Evolutionary conservation across 2,329 filamentous ascomycete genomes (phyloP).

Genomic region (Ilyonectria destructans): DNA sequence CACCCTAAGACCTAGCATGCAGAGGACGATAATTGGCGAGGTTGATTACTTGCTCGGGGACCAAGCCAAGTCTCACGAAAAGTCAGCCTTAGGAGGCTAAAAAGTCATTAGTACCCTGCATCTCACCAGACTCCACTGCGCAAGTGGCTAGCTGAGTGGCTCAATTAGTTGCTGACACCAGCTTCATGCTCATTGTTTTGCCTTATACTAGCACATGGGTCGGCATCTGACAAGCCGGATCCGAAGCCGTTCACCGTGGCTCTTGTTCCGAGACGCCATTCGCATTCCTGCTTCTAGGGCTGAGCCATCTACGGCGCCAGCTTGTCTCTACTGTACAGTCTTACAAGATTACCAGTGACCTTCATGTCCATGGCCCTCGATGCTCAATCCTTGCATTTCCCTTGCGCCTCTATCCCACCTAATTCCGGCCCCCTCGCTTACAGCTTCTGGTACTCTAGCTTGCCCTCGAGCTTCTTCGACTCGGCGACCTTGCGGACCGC

Average conservation of each 20-base stretch:
- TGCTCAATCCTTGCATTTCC: conserved; percentile 30
- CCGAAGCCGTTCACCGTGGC: conserved; percentile 20
- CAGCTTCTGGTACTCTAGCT: conserved; percentile 97
- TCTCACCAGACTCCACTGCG: conserved; percentile 21
- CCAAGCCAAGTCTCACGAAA: conserved; percentile 17
- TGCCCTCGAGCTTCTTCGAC: conserved; percentile 98
- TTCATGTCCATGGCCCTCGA: conserved; percentile 37
- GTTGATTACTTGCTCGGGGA: background rate
- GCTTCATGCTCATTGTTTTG: background rate
- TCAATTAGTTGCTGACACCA: conserved; percentile 23
- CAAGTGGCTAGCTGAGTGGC: background rate
- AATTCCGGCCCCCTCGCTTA: conserved; percentile 59
- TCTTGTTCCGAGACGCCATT: conserved; percentile 44
- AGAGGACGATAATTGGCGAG: background rate
- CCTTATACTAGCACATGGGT: background rate
- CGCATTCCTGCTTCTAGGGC: conserved; percentile 48
- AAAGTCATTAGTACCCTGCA: background rate
- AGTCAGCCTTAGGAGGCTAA: conserved; percentile 26
- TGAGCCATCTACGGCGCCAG: conserved; percentile 43
- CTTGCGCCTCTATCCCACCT: conserved; percentile 33
- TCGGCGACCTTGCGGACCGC: conserved; percentile 98
- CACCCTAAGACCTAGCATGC: background rate
- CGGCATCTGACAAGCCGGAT: conserved; percentile 6
- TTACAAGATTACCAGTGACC: conserved; percentile 45
- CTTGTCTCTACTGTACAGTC: conserved; percentile 51